Evolutionary conservation across 345 rosid species (phyloP), one percentile per base, ranked within the genome.

Genomic region (Brassica carinata): DNA sequence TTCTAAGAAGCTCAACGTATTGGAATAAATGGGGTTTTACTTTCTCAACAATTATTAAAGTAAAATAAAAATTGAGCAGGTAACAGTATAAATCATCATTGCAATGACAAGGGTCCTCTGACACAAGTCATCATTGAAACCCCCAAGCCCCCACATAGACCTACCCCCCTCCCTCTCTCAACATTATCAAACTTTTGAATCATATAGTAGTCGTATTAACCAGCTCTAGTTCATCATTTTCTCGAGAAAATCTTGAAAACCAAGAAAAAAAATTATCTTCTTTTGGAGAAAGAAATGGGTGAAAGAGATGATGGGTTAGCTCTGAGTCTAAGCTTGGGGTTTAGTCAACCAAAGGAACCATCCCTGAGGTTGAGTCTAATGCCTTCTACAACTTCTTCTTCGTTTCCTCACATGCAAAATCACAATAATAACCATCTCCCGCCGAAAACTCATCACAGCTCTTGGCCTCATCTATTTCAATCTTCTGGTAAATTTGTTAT

Each of bases 41-140:
- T n/a, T 70, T 64, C 19, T 34, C 33, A 71, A 11, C 82, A 17
- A 34, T 71, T 26, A 55, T 66, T 79, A 18, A 33, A 57, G 27
- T 17, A 36, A 29, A 45, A 53, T 43, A 31, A 15, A 13, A 19
- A 34, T 40, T 2, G 67, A 72, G 71, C 59, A 72, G 74, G 79
- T 73, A 70, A 77, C 82, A 82, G 79, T 73, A 82, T 72, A 77
- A 48, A 71, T 78, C 80, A 83, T 81, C 68, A 83, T 88, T 83
- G 86, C 82, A 75, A 83, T 85, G 79, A 80, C 85, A 73, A 80
- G 85, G 82, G 82, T 78, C 77, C 74, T 80, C 90, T 87, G 92
- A 81, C 89, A 77, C 73, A 80, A 74, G 90, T 77, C 89, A 91
- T 88, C 88, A 88, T 87, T 87, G 91, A 79, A 80, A 72, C 78